Evolutionary conservation across 352 stramenopile species (phyloP).

Genomic region (Albugo candida): DNA sequence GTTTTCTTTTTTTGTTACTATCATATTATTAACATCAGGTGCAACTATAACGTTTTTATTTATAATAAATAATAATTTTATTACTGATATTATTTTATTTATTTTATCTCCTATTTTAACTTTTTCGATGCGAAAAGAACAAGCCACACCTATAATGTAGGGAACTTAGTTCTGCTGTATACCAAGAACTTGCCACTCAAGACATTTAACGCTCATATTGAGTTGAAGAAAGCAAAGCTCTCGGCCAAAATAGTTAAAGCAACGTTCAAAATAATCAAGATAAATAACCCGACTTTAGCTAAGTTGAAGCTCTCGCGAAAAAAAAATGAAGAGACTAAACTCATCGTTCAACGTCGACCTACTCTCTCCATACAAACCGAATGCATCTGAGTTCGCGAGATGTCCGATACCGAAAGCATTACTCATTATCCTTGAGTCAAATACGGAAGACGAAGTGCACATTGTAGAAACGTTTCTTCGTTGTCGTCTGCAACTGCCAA

Average conservation of each 20-base stretch:
- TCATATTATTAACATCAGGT: too few species aligned
- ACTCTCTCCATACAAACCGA: not conserved
- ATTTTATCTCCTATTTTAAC: too few species aligned
- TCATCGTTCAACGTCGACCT: not conserved
- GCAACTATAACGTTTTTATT: too few species aligned
- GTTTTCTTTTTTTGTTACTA: too few species aligned
- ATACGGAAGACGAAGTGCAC: too few species aligned
- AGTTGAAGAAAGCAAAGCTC: conserved; percentile 5
- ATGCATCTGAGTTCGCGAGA: not conserved
- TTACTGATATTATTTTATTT: too few species aligned
- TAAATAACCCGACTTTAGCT: conserved; percentile 7
- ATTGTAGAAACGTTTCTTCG: not conserved
- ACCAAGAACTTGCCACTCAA: conserved; percentile 5
- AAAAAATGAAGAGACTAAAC: not conserved
- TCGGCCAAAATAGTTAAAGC: conserved; percentile 1
- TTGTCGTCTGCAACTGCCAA: not conserved
- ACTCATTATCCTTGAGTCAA: not conserved
- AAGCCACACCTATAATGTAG: not conserved
- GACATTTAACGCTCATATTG: not conserved
- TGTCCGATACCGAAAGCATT: not conserved
- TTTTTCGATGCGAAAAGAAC: not conserved
- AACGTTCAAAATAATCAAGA: conserved; percentile 6
- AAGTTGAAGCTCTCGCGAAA: conserved; percentile 4
- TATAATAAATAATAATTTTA: too few species aligned
- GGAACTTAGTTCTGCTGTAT: not conserved